These are phyloP conservation scores for Rhodosporidiobolus sp. DNA, from an alignment of 768 basidiomycete genomes.

Conservation along the genomic window DNA sequence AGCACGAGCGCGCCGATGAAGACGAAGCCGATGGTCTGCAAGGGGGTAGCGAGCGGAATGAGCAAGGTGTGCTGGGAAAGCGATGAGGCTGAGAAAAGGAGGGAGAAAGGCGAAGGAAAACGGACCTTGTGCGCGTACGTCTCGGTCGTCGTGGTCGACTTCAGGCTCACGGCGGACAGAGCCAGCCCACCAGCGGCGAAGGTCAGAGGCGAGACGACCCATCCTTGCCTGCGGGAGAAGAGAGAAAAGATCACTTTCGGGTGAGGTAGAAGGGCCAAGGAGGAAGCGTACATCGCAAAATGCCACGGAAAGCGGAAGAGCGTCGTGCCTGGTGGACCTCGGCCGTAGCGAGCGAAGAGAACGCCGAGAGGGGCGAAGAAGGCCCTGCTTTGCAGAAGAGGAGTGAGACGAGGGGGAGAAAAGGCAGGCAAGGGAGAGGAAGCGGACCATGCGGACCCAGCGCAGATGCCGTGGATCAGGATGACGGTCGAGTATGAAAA, in stretches of 20 bases:
- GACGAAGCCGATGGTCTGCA: constrained; percentile 15
- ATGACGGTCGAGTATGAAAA: constrained; percentile 12
- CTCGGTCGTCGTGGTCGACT: neutral
- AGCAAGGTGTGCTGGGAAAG: neutral
- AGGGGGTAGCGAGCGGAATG: neutral
- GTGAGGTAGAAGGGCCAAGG: neutral
- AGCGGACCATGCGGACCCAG: constrained; percentile 13
- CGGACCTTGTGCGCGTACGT: constrained; percentile 21
- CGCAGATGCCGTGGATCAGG: constrained; percentile 16
- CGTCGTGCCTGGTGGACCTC: constrained; percentile 6
- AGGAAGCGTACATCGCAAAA: neutral
- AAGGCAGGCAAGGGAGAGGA: neutral
- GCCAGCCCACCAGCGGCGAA: constrained; percentile 1
- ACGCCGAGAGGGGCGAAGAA: constrained; percentile 24
- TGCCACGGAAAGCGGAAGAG: constrained; percentile 19
- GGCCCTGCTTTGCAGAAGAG: constrained; percentile 4
- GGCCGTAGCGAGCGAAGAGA: constrained; percentile 18
- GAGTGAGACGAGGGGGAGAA: too few relatives aligned
- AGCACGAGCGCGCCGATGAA: neutral
- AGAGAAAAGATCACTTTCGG: neutral
- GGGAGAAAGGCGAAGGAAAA: neutral
- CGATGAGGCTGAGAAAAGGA: neutral
- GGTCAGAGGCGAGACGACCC: constrained; percentile 8
- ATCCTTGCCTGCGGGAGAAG: neutral
- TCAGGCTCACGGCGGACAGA: constrained; percentile 8